Evolutionary conservation across 495 filamentous ascomycete genomes (phyloP), one percentile per base, ranked within the genome.

Genomic region (Annulohypoxylon stygium): DNA sequence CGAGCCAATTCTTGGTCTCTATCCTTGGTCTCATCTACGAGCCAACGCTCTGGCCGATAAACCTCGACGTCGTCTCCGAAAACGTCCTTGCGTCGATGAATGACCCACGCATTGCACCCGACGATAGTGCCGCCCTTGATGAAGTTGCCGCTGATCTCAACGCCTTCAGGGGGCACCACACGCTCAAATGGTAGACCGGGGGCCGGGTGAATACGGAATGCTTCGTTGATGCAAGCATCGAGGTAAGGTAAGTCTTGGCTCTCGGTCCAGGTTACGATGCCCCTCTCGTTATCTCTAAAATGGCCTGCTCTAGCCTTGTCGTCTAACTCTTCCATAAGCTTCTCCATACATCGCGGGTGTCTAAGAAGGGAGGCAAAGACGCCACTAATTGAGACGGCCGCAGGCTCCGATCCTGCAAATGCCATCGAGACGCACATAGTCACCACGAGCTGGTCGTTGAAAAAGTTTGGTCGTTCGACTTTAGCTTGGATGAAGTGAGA

Each of bases 181-280:
- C 87, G 83, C 73, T 88, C 87, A 16, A 88, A 81, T 9, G 84
- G 78, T 1, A 88, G 79, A 0, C 84, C 83, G 6, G 83, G 78
- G 6, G 86, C 83, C 0, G 89, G 85, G 75, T 89, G 85, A 4
- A 89, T 50, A 4, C 88, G 86, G 75, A 90, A 62, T 0, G 85
- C 82, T 75, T 93, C 91, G 71, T 90, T 88, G 66, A 93, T 86
- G 14, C 87, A 84, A 0, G 90, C 89, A 51, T 90, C 86, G 16
- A 92, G 84, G 63, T 91, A 93, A 0, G 86, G 86, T 9, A 92
- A 78, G 2, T 83, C 80, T 39, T 88, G 85, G 18, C 81, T 83
- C 45, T 72, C 64, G 11, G 57, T 39, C 63, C 64, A 58, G 16
- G 62, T 60, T 14, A 72, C 64, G 48, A 61, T 34, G 39, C 64